Percentiles rank a stretch among this genome's conserved stretches.
phyloP scores from a whole-genome alignment of 2,329 filamentous ascomycete genomes.

The Xylariaceae sp. region DNA sequence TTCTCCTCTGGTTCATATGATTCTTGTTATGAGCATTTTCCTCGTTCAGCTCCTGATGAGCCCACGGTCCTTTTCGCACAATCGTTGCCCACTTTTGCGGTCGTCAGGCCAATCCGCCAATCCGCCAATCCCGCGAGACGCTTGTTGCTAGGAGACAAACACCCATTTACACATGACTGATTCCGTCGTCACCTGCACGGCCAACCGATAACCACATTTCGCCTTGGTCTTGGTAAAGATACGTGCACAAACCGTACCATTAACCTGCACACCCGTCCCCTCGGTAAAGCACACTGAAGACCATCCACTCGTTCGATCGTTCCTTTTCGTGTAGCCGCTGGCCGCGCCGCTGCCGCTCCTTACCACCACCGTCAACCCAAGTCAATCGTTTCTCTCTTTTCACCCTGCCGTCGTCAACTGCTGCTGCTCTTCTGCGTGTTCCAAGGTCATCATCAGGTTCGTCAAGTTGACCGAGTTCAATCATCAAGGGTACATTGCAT shows the following conservation, averaged over 20 bases:
- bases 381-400: background rate
- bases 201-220: constrained; percentile 13
- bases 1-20: constrained; percentile 6
- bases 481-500: too few relatives aligned
- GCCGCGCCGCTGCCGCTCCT: constrained; percentile 11
- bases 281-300: background rate
- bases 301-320: background rate
- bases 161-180: background rate
- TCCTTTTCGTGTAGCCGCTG: constrained; percentile 10
- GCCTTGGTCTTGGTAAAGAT: background rate
- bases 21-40: background rate
- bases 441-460: too few relatives aligned
- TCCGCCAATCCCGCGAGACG: background rate
- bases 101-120: constrained; percentile 7
- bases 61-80: background rate
- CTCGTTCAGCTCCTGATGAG: constrained; percentile 11
- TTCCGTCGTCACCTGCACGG: constrained; percentile 11
- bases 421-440: background rate
- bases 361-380: background rate
- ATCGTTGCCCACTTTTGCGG: constrained; percentile 1
- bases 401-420: background rate
- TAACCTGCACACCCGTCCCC: background rate
- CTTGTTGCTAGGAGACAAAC: constrained; percentile 10
- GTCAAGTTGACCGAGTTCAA: too few relatives aligned
- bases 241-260: background rate